phyloP scores from a whole-genome alignment of 306 rosid genomes.

The Gillenia trifoliata region DNA sequence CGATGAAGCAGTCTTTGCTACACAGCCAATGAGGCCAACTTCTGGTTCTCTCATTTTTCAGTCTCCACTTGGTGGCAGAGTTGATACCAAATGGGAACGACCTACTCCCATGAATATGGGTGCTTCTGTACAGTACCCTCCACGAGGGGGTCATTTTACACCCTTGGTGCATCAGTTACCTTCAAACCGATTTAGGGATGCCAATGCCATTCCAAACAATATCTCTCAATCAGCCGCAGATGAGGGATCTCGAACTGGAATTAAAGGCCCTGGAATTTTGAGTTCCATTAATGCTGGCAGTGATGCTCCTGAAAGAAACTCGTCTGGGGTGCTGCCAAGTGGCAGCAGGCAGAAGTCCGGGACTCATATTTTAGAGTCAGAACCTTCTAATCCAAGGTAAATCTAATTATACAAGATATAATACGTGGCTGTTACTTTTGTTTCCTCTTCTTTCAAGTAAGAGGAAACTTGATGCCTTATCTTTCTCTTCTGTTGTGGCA shows the following conservation, averaged over 20 bases:
- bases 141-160: slow-evolving; percentile 51
- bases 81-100: slow-evolving; percentile 63
- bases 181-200: slow-evolving; percentile 64
- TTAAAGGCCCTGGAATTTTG: slow-evolving; percentile 79
- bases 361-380: slow-evolving; percentile 47
- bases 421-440: not conserved
- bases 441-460: not conserved
- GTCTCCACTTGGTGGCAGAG: slow-evolving; percentile 53
- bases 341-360: slow-evolving; percentile 58
- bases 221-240: slow-evolving; percentile 93
- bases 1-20: slow-evolving; percentile 51
- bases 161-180: slow-evolving; percentile 58
- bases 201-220: slow-evolving; percentile 61
- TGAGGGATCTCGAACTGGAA: slow-evolving; percentile 97
- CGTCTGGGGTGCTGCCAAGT: slow-evolving; percentile 50
- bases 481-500: slow-evolving; percentile 36
- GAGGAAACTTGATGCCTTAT: slow-evolving; percentile 24
- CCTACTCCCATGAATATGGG: slow-evolving; percentile 60
- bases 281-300: slow-evolving; percentile 49
- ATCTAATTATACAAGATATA: not conserved
- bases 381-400: slow-evolving; percentile 62
- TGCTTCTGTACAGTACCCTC: slow-evolving; percentile 57
- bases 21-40: slow-evolving; percentile 62
- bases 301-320: slow-evolving; percentile 51
- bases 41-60: slow-evolving; percentile 59